A percentile compares a stretch with the other conserved stretches of the same genome.
These are phyloP conservation scores for Trichoderma semiorbis DNA, from an alignment of 2,329 filamentous ascomycete genomes.

Conservation along the genomic window DNA sequence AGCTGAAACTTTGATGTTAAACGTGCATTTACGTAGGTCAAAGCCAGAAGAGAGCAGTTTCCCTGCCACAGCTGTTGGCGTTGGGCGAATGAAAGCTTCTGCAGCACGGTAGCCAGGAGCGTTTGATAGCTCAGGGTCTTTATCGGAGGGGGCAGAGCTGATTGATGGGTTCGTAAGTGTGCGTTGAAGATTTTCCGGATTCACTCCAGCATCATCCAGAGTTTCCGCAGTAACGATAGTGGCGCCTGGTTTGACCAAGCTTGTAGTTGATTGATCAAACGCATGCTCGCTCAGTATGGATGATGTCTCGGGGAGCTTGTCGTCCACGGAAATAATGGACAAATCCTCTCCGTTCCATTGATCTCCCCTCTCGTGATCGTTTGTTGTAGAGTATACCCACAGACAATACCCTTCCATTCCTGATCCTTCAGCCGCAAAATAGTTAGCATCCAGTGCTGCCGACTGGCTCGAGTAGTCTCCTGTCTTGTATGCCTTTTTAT, in stretches of 20 bases:
- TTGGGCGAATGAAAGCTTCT: constrained; percentile 87
- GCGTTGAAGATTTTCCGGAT: constrained; percentile 70
- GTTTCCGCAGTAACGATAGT: constrained; percentile 35
- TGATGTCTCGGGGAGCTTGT: constrained; percentile 59
- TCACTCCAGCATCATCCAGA: constrained; percentile 58
- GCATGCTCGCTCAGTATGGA: constrained; percentile 43
- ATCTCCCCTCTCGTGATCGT: constrained; percentile 85
- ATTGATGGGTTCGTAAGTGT: constrained; percentile 67
- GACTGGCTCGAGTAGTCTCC: constrained; percentile 93
- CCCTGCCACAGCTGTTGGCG: constrained; percentile 72
- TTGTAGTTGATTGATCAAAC: constrained; percentile 45
- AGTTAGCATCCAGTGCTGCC: constrained; percentile 91
- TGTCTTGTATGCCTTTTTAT: constrained; percentile 91
- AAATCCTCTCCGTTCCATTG: constrained; percentile 98
- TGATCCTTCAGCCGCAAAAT: constrained; percentile 85
- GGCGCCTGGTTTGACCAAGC: constrained; percentile 26
- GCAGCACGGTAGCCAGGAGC: constrained; percentile 79
- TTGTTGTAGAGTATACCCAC: constrained; percentile 82
- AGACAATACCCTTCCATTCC: constrained; percentile 80
- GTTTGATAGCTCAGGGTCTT: constrained; percentile 56
- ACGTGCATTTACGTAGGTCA: constrained; percentile 74
- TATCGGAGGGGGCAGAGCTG: constrained; percentile 52
- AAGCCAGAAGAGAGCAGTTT: constrained; percentile 71
- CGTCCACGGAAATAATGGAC: constrained; percentile 83
- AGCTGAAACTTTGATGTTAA: constrained; percentile 67